These are phyloP conservation scores for Russula sp. DNA, from an alignment of 768 basidiomycete species.

Conservation along the genomic window DNA sequence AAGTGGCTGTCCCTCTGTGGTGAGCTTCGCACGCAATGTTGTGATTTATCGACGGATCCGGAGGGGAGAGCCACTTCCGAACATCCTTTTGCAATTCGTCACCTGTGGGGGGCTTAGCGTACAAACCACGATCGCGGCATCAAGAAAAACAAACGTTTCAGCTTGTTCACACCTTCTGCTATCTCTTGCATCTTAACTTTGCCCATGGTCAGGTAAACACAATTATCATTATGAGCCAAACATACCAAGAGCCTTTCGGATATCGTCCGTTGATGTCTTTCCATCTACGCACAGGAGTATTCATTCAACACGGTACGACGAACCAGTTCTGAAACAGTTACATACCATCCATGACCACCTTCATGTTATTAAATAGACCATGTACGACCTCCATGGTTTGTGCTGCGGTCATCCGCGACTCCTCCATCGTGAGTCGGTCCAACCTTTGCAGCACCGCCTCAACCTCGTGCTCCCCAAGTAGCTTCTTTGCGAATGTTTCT, in stretches of 20 bases:
- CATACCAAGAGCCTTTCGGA: not conserved
- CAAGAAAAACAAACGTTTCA: slow-evolving; percentile 3
- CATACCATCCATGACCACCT: slow-evolving; percentile 1
- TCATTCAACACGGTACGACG: not conserved
- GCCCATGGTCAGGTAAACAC: not conserved
- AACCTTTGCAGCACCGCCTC: not conserved
- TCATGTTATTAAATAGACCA: not conserved
- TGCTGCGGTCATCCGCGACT: not conserved
- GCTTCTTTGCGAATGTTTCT: not conserved
- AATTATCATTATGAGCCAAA: too few species aligned
- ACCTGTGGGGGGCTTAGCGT: not conserved
- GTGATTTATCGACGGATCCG: slow-evolving; percentile 5
- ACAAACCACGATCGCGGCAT: not conserved
- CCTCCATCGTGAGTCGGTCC: slow-evolving; percentile 5
- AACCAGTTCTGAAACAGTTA: not conserved
- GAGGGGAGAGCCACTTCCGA: slow-evolving; percentile 2
- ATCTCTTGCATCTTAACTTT: not conserved
- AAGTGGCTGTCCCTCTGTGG: not conserved
- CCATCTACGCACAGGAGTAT: not conserved
- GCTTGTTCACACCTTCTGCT: not conserved
- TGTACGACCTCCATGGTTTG: slow-evolving; percentile 2
- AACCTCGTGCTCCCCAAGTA: not conserved
- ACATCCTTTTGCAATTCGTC: not conserved
- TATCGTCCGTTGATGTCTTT: slow-evolving; percentile 1
- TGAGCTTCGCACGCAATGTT: not conserved